Conservation (phyloP, 2,329 filamentous ascomycete genomes). For the Diaporthe helianthi region DNA sequence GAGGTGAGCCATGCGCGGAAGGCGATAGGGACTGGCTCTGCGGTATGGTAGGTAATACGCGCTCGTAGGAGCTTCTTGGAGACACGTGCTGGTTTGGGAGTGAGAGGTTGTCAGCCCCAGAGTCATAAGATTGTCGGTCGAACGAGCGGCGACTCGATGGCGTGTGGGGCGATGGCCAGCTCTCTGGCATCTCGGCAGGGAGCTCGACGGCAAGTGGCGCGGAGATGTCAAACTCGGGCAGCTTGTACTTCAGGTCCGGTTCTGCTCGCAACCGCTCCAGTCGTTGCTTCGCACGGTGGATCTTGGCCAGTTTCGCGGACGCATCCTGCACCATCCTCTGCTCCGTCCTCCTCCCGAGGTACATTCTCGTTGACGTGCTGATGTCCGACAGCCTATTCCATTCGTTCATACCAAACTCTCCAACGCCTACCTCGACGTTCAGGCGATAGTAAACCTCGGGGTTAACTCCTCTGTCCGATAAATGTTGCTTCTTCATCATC, state of each 20-base stretch:
- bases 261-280: conserved; percentile 59
- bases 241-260: conserved; percentile 52
- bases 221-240: conserved; percentile 47
- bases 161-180: conserved; percentile 45
- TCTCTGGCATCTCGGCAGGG: conserved; percentile 60
- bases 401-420: conserved; percentile 98
- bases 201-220: conserved; percentile 63
- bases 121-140: conserved; percentile 59
- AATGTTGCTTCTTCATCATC: conserved; percentile 80
- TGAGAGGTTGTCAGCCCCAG: conserved; percentile 58
- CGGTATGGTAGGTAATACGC: conserved; percentile 44
- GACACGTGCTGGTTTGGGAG: conserved; percentile 52
- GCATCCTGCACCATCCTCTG: conserved; percentile 80
- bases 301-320: conserved; percentile 82
- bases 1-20: conserved; percentile 41
- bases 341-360: conserved; percentile 75
- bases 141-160: conserved; percentile 49
- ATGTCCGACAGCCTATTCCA: conserved; percentile 95
- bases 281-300: conserved; percentile 76
- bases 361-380: conserved; percentile 87
- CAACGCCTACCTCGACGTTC: conserved; percentile 96
- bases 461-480: conserved; percentile 80
- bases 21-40: conserved; percentile 39
- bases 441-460: conserved; percentile 92
- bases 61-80: conserved; percentile 59